A percentile compares a stretch with the other conserved stretches of the same genome.
These are phyloP conservation scores for Xylaria flabelliformis DNA, from an alignment of 495 filamentous ascomycete genomes.

Conservation along the genomic window DNA sequence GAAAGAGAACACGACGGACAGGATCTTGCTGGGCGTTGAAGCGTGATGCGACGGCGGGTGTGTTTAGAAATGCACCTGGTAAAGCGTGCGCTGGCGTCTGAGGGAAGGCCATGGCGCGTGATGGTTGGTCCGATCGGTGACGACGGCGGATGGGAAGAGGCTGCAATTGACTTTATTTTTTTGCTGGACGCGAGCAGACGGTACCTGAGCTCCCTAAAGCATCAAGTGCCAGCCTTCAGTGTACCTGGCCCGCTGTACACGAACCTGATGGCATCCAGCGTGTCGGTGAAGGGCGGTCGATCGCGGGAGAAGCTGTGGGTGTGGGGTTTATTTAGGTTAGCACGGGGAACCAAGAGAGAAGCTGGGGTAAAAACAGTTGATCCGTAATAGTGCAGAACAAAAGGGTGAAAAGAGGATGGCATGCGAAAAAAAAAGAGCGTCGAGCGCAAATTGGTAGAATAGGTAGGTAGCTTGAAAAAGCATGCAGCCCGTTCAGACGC, in stretches of 20 bases:
- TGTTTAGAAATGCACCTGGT: conserved; percentile 77
- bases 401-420: no score
- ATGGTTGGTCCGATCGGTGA: conserved; percentile 26
- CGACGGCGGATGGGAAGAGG: conserved; percentile 23
- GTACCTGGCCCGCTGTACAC: conserved; percentile 44
- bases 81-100: conserved; percentile 68
- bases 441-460: background rate
- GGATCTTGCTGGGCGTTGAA: conserved; percentile 44
- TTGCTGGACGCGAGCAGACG: conserved; percentile 1
- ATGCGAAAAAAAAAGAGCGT: no score
- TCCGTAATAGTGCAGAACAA: no score
- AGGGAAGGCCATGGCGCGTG: conserved; percentile 64
- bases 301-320: conserved; percentile 81
- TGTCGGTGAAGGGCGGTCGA: conserved; percentile 83
- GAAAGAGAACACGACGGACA: conserved; percentile 51
- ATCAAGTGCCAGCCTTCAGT: background rate
- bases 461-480: background rate
- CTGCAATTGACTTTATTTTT: conserved; percentile 26
- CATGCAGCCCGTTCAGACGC: background rate
- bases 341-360: background rate
- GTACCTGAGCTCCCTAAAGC: conserved; percentile 4
- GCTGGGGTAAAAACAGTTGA: background rate
- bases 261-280: conserved; percentile 93
- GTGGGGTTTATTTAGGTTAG: background rate
- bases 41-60: conserved; percentile 61